Evolutionary conservation across 805 yeast genomes (phyloP), one percentile per base, ranked within the genome.

Genomic region (Cyberlindnera sargentensis): DNA sequence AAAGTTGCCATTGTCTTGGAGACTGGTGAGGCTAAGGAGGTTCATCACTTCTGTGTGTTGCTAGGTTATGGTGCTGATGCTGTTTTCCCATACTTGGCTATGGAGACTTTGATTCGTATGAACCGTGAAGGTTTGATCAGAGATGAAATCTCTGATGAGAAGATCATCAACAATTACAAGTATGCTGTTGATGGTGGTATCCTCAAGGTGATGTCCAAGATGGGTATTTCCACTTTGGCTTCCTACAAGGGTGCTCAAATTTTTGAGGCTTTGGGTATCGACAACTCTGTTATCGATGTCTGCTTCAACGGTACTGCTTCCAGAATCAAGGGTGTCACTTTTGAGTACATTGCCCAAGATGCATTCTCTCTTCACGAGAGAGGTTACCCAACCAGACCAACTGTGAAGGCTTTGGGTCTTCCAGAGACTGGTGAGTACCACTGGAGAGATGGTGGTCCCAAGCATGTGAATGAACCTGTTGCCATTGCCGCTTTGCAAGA

Each of bases 231-330:
- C 30, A 93, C 99, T 29, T 73, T 91, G 63, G 96, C 97, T 9
- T 87, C 96, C n/a, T 91, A 91, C 70, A 91, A 91, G 70, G 98
- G 98, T 66, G 99, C 99, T 28, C 99, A 91, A 71, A 93, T 91
- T 60, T 60, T 93, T 63, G 99, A 91, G 68, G 96, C 96, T 40
- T 72, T 91, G 48, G 99, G 99, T 66, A 81, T 91, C 48, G 97
- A 93, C 64, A 88, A 90, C 68, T 81, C 95, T 8, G 97, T 91
- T 40, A 85, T 91, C 52, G 97, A 91, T 72, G 74, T 89, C 55
- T 93, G 98, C 69, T 91, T 91, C 65, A 86, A 95, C 15, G 97
- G 97, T 60, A 93, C 99, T 35, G 96, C 99, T 9, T 89, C 97
- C 25, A 80, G 99, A 73, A 90, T 91, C 59, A 83, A 80, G 62